Evolutionary conservation across 345 rosid species (phyloP), one percentile per base, ranked within the genome.

Genomic region (Eucalyptus curtisii): DNA sequence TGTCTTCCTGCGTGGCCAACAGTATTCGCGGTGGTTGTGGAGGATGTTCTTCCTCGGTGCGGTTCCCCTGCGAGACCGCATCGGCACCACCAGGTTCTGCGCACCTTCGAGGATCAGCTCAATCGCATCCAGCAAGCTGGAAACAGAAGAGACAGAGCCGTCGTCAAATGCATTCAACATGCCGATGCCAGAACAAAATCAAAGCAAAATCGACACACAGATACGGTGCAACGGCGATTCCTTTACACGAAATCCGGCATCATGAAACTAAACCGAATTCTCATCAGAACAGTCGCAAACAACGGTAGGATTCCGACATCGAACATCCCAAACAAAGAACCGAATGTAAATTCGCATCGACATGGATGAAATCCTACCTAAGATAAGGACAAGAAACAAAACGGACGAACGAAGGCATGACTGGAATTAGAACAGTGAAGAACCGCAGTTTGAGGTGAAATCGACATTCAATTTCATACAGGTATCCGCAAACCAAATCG

Each of bases 1-100:
- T 88, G 88, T 95, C 97, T 82, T 95, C 97, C 88, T 91, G 95
- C 1, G 96, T 92, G 13, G 91, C 96, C 97, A 95, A 91, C 97
- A 95, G 89, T 91, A 94, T 31, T 95, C 92, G 2, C 90, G 92
- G 86, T 86, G 81, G 91, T 92, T 89, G 89, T 93, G 96, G 86
- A 92, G 71, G 87, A 89, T 90, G 90, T 91, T 94, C 86, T 91
- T 91, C 55, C 94, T 92, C 17, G 86, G 55, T 44, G 30, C 49
- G 42, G 82, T 19, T 24, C 5, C 45, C 20, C 31, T 20, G 12
- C 87, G 88, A 86, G 81, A 87, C 27, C 76, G 86, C 59, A 92
- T 89, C 7, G 95, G 96, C 45, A 95, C 92, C 37, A 95, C 95
- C 14, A 95, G 89, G 68, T 93, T 94, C 89, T 93, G 95, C 81